Evolutionary conservation across 2,329 filamentous ascomycete species (phyloP), one percentile per base, ranked within the genome.

Genomic region (Fusarium napiforme): DNA sequence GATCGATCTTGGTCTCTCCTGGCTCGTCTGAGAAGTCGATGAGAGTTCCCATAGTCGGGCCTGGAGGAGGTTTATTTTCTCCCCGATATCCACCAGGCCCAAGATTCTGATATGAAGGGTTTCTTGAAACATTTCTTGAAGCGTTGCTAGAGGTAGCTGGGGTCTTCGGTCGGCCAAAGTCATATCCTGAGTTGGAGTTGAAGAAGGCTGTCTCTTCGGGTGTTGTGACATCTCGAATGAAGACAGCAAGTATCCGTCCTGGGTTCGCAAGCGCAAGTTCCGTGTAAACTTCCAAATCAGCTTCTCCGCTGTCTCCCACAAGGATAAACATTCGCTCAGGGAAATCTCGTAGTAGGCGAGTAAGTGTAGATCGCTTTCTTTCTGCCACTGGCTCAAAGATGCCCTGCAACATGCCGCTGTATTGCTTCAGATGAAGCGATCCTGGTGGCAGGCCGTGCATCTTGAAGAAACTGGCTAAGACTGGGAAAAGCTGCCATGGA

Each of bases 361-460:
- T 94, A 4, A 99, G 85, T 0, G 94, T 95, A 2, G 92, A 91
- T 81, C 95, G 96, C 84, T 99, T 99, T 65, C 96, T 88, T 82
- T 99, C 97, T 0, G 96, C 95, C 0, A 98, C 96, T 15, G 96
- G 96, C 82, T 99, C 96, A 77, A 99, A 98, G 45, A 99, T 97
- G 0, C 97, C 96, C 82, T 98, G 96, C 19, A 99, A 86, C 94
- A 98, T 98, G 53, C 97, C 96, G 69, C 91, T 94, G 82, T 99
- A 99, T 74, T 97, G 94, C 82, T 99, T 99, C 74, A 99, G 82
- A 80, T 99, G 97, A 74, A 98, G 93, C 0, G 96, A 98, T 0
- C 96, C 97, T 2, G 89, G 89, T 0, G 96, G 96, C 3, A 99
- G 84, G 3, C 93, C 93, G 11, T 93, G 93, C 45, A 92, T 83